Base-by-base conservation (phyloP, 306 rosid genomes). In the Abrus precatorius region DNA sequence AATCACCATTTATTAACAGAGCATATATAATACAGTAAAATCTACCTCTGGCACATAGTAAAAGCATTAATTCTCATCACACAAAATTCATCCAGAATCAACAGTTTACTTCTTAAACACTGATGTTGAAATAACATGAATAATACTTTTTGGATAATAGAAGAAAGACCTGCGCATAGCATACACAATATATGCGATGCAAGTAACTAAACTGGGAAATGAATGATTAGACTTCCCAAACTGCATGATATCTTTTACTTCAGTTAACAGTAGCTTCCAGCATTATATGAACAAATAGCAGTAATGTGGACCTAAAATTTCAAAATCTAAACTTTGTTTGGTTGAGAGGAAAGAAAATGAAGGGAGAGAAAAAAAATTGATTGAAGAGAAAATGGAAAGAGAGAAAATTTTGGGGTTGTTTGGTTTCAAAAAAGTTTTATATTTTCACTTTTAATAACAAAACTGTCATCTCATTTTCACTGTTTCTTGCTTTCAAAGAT, bases 41-140 rank as follows among this genome's bases (percentile, higher is more conserved):
- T 48, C 40, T 27, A 69, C 52, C 73, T n/a, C 50, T 41, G n/a
- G 52, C 48, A 12, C 20, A 40, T 9, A 12, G 60, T 4, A 50
- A 57, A 64, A 33, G 11, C 29, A 74, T 29, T 36, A 27, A 81
- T 33, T 32, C 3, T 47, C 79, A 63, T 49, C 73, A 48, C 32
- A 84, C 50, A 34, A 60, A 49, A 55, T 76, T 55, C 53, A 70
- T 77, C 72, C 63, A 74, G 29, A 73, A 66, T 53, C 77, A 40
- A 50, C 14, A 53, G 54, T 32, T 36, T 79, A 57, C 33, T 45
- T 69, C 47, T 76, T 65, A 55, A 73, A 11, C 55, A 60, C 32
- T 30, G 20, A 49, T 33, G 40, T 33, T 71, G 63, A 85, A 75
- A 69, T 20, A 43, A 62, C 50, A n/a, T 28, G 50, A 29, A 70